These are phyloP conservation scores for Volvariella surrecta DNA, from an alignment of 1,284 basidiomycete species.

Conservation along the genomic window DNA sequence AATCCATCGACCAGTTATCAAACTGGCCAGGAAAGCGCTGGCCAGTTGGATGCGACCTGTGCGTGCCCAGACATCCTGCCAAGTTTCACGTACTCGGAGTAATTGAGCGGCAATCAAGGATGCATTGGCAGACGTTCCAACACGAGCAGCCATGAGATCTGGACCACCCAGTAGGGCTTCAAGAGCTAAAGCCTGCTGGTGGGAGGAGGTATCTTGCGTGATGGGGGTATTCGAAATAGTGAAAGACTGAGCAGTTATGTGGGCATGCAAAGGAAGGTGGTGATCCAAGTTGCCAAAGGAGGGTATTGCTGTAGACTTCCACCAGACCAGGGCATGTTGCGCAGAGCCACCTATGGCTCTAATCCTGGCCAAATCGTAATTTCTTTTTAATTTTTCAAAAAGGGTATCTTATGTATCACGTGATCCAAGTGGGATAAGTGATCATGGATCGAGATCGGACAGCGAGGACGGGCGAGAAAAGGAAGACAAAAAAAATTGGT, in stretches of 20 bases:
- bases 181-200: constrained; percentile 64
- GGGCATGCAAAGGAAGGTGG: constrained; percentile 51
- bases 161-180: constrained; percentile 69
- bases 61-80: constrained; percentile 64
- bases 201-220: constrained; percentile 69
- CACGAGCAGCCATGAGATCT: constrained; percentile 63
- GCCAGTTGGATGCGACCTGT: constrained; percentile 66
- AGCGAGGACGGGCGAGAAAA: not conserved
- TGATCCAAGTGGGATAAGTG: constrained; percentile 16
- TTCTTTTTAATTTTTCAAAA: constrained; percentile 62
- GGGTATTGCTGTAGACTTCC: constrained; percentile 63
- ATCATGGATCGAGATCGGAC: constrained; percentile 19
- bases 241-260: constrained; percentile 59
- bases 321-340: constrained; percentile 77
- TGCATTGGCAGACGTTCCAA: constrained; percentile 60
- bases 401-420: constrained; percentile 51
- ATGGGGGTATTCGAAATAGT: constrained; percentile 70
- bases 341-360: constrained; percentile 68
- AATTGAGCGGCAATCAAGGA: constrained; percentile 65
- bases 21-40: constrained; percentile 61
- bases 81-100: constrained; percentile 59
- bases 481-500: constrained; percentile 30
- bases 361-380: constrained; percentile 58
- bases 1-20: constrained; percentile 64
- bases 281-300: constrained; percentile 61